Percentiles rank a stretch among this genome's conserved stretches.
These are phyloP conservation scores for Ascochyta fabae DNA, from an alignment of 2,329 filamentous ascomycete genomes.

Conservation along the genomic window DNA sequence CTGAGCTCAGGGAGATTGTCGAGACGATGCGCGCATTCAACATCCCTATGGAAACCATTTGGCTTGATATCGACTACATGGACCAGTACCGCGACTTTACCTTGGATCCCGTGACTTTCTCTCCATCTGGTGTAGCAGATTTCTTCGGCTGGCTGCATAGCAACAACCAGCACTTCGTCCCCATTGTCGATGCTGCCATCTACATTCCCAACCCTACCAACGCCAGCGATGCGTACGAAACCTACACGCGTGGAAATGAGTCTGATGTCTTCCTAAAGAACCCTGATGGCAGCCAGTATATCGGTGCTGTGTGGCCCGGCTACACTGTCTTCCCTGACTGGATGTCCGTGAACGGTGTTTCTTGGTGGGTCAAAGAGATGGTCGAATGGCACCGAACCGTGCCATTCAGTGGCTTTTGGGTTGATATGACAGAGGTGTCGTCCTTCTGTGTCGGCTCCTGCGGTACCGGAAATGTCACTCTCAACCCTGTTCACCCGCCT, in stretches of 20 bases:
- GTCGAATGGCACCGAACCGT: constrained; percentile 59
- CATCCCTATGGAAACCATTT: constrained; percentile 60
- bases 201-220: constrained; percentile 77
- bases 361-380: constrained; percentile 66
- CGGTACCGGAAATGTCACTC: constrained; percentile 67
- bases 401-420: constrained; percentile 62
- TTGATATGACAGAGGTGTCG: constrained; percentile 68
- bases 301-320: constrained; percentile 63
- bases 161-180: constrained; percentile 64
- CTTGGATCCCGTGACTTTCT: constrained; percentile 61
- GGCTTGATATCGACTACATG: constrained; percentile 55
- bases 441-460: constrained; percentile 76
- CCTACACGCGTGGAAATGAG: constrained; percentile 59
- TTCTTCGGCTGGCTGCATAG: constrained; percentile 62
- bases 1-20: constrained; percentile 65
- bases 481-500: constrained; percentile 72
- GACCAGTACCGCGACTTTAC: constrained; percentile 62
- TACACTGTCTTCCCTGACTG: constrained; percentile 69
- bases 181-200: constrained; percentile 68
- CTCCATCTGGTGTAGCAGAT: constrained; percentile 55
- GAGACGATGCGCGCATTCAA: constrained; percentile 60
- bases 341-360: constrained; percentile 63
- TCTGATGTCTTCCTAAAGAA: constrained; percentile 60
- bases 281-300: constrained; percentile 62
- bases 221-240: constrained; percentile 62